Evolutionary conservation across 1,284 basidiomycete genomes (phyloP), one percentile per base, ranked within the genome.

Genomic region (Apiotrichum mycotoxinovorans): DNA sequence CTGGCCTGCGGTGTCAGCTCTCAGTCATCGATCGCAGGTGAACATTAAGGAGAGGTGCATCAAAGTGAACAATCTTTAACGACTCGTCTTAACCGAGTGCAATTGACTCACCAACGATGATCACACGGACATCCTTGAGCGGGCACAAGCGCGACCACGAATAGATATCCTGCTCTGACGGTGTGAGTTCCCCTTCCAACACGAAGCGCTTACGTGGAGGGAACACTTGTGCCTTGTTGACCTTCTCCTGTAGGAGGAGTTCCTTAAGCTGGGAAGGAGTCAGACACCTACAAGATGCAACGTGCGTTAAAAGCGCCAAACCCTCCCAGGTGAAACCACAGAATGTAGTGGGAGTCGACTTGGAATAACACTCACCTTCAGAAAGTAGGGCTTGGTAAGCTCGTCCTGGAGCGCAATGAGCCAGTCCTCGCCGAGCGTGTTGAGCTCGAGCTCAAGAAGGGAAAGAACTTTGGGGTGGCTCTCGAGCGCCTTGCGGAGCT

Each of bases 111-210:
- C 79, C 80, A 25, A 81, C 74, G 34, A 81, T 76, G 34, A 80
- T 76, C 5, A 80, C 73, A 45, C 76, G 66, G 52, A 81, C 73
- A 22, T 78, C 69, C 33, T 74, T 68, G 25, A 80, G 62, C 0
- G 77, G 77, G 37, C 79, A 79, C 26, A 77, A 69, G 2, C 75
- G 63, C 8, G 78, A 77, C 79, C 79, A 81, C 9, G 79, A 75
- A 61, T 80, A 80, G 23, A 81, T 74, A 56, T 81, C 79, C 17
- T 71, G 54, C 0, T 77, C 79, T 79, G 60, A n/a, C n/a, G 12
- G 22, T 25, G 41, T 54, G n/a, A 51, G 41, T 27, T 30, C 18
- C 15, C 17, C 5, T 1, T 10, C 7, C 26, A 10, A 8, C 12
- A 18, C 27, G 30, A 9, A 3, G 25, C 23, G 9, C 76, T 50